Percentiles rank a stretch among this genome's conserved stretches.
Conservation (phyloP, 2,329 filamentous ascomycete species). For the Curvularia hawaiiensis region DNA sequence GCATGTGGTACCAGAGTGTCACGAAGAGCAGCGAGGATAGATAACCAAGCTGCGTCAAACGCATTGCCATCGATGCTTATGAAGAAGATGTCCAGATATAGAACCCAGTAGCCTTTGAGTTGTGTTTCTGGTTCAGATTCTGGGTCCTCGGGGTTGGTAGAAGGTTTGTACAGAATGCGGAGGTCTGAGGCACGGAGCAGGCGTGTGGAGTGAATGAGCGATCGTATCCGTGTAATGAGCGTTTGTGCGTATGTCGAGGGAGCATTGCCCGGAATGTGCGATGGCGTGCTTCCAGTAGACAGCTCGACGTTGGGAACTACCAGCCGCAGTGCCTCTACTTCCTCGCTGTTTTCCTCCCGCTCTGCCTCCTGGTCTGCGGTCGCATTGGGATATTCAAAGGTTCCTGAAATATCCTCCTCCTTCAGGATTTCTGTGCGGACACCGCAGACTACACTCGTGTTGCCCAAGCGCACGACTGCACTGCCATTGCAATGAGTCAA, state of each 20-base stretch:
- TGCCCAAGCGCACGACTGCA: slow-evolving; percentile 83
- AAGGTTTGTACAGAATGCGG: slow-evolving; percentile 70
- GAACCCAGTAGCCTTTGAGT: slow-evolving; percentile 88
- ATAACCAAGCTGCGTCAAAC: slow-evolving; percentile 89
- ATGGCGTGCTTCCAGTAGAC: slow-evolving; percentile 85
- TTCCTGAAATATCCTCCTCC: slow-evolving; percentile 74
- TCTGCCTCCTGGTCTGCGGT: slow-evolving; percentile 22
- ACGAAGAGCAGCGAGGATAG: slow-evolving; percentile 77
- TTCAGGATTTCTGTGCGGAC: slow-evolving; percentile 84
- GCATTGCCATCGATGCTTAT: slow-evolving; percentile 91
- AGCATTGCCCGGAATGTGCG: slow-evolving; percentile 82
- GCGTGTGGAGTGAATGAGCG: slow-evolving; percentile 72
- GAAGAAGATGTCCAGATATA: slow-evolving; percentile 95
- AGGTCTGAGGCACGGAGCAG: slow-evolving; percentile 71
- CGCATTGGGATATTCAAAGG: slow-evolving; percentile 42
- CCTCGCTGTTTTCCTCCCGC: slow-evolving; percentile 30
- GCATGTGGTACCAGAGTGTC: slow-evolving; percentile 79
- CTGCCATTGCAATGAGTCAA: slow-evolving; percentile 90
- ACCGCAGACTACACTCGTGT: slow-evolving; percentile 94
- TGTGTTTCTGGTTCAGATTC: slow-evolving; percentile 55
- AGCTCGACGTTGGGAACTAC: slow-evolving; percentile 94
- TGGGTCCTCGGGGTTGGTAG: slow-evolving; percentile 51
- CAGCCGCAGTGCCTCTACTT: slow-evolving; percentile 64
- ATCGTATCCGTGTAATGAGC: slow-evolving; percentile 78
- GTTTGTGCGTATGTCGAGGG: slow-evolving; percentile 82